Percentiles rank a stretch among this genome's conserved stretches.
Conservation (phyloP, 1,284 basidiomycete genomes). For the Leccinum subrobustum region DNA sequence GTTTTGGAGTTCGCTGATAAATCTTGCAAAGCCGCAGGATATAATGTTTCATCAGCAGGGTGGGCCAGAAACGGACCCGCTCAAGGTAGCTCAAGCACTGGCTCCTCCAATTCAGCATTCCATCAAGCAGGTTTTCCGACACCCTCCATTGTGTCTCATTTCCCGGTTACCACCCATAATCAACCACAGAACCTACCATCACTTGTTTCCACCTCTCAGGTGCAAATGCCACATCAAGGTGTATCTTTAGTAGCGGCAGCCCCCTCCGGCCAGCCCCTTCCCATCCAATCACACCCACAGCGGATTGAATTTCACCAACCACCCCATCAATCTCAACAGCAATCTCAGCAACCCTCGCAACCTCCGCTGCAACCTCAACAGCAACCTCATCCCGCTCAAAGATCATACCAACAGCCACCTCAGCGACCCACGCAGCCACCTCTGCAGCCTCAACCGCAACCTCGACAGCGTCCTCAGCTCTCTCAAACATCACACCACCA, state of each 20-base stretch:
- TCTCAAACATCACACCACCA: not conserved
- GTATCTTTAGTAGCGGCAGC: not conserved
- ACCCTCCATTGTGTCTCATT: conserved; percentile 4
- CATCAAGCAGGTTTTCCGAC: not conserved
- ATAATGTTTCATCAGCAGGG: conserved; percentile 6
- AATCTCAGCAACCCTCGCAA: not conserved
- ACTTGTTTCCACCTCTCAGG: conserved; percentile 3
- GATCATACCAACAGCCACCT: not conserved
- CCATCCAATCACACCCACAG: not conserved
- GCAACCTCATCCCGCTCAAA: not conserved
- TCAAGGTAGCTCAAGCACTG: not conserved
- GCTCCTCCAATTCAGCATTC: conserved; percentile 1
- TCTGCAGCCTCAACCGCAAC: not conserved
- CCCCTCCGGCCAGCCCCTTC: not conserved
- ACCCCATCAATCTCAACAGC: conserved; percentile 6
- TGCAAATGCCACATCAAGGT: conserved; percentile 10
- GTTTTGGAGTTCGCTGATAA: conserved; percentile 2
- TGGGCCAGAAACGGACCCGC: not conserved
- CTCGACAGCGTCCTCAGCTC: not conserved
- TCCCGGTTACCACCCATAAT: not conserved
- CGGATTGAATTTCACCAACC: not conserved
- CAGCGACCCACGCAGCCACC: not conserved
- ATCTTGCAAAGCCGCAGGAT: not conserved
- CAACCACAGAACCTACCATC: conserved; percentile 4
- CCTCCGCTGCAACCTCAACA: not conserved